phyloP scores from a whole-genome alignment of 768 basidiomycete genomes.

The Leucogyrophana mollusca region DNA sequence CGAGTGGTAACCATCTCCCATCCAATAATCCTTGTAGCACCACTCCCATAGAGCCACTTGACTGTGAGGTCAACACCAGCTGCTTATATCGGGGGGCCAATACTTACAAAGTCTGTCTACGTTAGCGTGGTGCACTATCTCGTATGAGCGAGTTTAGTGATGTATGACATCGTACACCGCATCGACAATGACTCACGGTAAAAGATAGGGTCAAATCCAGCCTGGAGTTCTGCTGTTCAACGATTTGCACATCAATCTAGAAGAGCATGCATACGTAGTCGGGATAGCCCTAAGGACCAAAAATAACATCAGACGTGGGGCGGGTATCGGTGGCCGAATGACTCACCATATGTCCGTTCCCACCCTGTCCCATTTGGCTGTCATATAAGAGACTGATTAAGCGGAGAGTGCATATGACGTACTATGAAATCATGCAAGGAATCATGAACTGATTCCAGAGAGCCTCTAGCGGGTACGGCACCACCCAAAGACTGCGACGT shows the following conservation, averaged over 20 bases:
- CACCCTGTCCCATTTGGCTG: slow-evolving; percentile 12
- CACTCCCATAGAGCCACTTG: slow-evolving; percentile 29
- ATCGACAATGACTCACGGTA: slow-evolving; percentile 24
- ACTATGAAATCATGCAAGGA: slow-evolving; percentile 17
- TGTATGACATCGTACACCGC: too few species aligned
- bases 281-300: slow-evolving; percentile 11
- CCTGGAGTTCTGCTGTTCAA: slow-evolving; percentile 7
- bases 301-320: background rate
- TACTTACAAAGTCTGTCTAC: slow-evolving; percentile 22
- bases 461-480: slow-evolving; percentile 10
- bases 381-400: too few species aligned
- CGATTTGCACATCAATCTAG: background rate
- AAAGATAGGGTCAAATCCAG: slow-evolving; percentile 24
- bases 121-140: slow-evolving; percentile 25
- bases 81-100: background rate
- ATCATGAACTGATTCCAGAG: slow-evolving; percentile 22
- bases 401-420: slow-evolving; percentile 4
- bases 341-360: slow-evolving; percentile 27
- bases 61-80: background rate
- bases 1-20: slow-evolving; percentile 19
- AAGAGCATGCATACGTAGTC: slow-evolving; percentile 20
- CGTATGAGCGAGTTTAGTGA: too few species aligned
- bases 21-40: slow-evolving; percentile 27
- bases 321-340: background rate
- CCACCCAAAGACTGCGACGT: slow-evolving; percentile 16